Evolutionary conservation across 768 basidiomycete species (phyloP), one percentile per base, ranked within the genome.

Genomic region (Xerocomellus amylosporus): DNA sequence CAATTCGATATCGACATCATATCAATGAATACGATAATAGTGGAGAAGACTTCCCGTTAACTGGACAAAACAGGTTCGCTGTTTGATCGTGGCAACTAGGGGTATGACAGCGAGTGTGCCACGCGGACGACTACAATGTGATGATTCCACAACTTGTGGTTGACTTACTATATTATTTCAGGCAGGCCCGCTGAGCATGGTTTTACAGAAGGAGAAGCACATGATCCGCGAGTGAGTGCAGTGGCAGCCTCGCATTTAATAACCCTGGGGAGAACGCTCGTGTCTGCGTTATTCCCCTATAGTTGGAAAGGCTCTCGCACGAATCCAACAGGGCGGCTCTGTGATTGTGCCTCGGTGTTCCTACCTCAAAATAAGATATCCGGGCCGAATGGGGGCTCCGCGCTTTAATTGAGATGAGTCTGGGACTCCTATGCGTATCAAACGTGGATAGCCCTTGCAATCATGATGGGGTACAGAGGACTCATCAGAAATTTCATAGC

Each of bases 1-100:
- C 37, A 14, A 39, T 43, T 53, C 26, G 36, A 40, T 45, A 30
- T 60, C 49, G 43, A 47, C 57, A 64, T 62, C 53, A 63, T 10
- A 54, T 61, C 49, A 61, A 48, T 41, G n/a, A 2, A 19, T 14
- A 34, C 24, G 17, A 49, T 46, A 8, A 50, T 38, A 24, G 10
- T 34, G 36, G 22, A 19, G 30, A 33, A 17, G 17, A 51, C 41
- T 44, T 36, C 5, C 39, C 49, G 48, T 34, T 47, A 13, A 15
- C 9, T 33, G 49, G 43, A 13, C 34, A 43, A 48, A 46, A 31
- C n/a, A 2, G 7, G 39, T 19, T 28, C 48, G 56, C 48, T 40
- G 30, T 50, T 58, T 51, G 47, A 49, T 53, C 48, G 41, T 53
- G 56, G 46, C 28, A 63, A 49, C 26, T 37, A 19, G 31, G 8